These are phyloP conservation scores for Xylaria multiplex DNA, from an alignment of 2,329 filamentous ascomycete species.

Conservation along the genomic window DNA sequence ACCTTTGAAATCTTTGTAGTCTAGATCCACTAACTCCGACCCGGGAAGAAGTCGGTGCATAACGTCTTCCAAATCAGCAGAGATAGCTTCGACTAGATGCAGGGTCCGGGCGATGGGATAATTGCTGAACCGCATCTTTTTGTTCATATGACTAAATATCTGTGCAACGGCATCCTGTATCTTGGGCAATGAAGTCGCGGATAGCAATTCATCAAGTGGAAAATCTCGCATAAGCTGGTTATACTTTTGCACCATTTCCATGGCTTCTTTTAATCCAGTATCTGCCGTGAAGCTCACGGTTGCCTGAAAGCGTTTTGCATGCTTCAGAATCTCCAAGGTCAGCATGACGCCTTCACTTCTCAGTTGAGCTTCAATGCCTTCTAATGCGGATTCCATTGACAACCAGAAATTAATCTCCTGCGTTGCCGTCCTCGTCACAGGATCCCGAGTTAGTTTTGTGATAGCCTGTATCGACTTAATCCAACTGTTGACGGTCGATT, in stretches of 20 bases:
- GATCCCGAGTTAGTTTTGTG: constrained; percentile 91
- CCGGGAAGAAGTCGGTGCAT: constrained; percentile 88
- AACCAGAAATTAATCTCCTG: constrained; percentile 99
- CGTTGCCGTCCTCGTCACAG: constrained; percentile 78
- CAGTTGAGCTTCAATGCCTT: constrained; percentile 90
- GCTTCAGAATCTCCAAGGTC: constrained; percentile 93
- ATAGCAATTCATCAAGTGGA: constrained; percentile 91
- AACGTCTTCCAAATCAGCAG: constrained; percentile 86
- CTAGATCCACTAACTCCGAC: constrained; percentile 87
- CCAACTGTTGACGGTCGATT: constrained; percentile 95
- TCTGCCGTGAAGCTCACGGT: constrained; percentile 97
- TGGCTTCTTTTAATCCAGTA: constrained; percentile 94
- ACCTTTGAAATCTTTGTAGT: constrained; percentile 87
- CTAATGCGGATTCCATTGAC: constrained; percentile 92
- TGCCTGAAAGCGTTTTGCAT: constrained; percentile 97
- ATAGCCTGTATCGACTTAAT: constrained; percentile 98
- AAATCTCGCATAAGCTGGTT: constrained; percentile 99
- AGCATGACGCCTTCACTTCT: constrained; percentile 87
- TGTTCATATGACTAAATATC: constrained; percentile 95
- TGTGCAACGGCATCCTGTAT: constrained; percentile 87
- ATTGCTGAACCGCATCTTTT: constrained; percentile 94
- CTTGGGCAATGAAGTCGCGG: constrained; percentile 88
- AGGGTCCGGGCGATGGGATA: constrained; percentile 93
- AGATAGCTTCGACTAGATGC: constrained; percentile 96
- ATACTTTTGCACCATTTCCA: constrained; percentile 97